Evolutionary conservation across 2,329 filamentous ascomycete species (phyloP).

Genomic region (Monilinia polystroma): DNA sequence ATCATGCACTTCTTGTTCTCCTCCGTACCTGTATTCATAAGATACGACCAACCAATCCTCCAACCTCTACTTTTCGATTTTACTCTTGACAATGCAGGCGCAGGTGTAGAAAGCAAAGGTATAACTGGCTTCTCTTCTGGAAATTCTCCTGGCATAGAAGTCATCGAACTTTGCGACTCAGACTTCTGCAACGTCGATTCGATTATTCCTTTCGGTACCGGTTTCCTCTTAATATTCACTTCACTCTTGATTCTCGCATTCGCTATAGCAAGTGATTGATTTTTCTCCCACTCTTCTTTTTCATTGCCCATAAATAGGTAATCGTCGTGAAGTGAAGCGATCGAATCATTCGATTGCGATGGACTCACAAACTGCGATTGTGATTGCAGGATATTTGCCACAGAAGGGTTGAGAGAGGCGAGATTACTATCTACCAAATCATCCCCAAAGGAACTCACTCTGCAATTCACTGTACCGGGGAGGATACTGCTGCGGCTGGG

Average conservation of each 20-base stretch:
- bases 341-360: constrained; percentile 6
- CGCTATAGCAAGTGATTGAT: constrained; percentile 2
- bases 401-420: constrained; percentile 19
- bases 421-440: constrained; percentile 31
- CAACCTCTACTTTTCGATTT: constrained; percentile 22
- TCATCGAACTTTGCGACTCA: constrained; percentile 13
- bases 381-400: constrained; percentile 18
- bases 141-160: constrained; percentile 21
- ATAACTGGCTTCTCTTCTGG: constrained; percentile 24
- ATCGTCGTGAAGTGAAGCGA: constrained; percentile 26
- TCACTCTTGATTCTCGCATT: constrained; percentile 11
- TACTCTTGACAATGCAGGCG: constrained; percentile 4
- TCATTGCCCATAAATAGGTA: constrained; percentile 22
- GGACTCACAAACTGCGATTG: background rate
- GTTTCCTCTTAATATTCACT: constrained; percentile 27
- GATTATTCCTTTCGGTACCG: constrained; percentile 18
- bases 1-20: constrained; percentile 21
- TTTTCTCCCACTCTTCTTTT: constrained; percentile 21
- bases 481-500: constrained; percentile 21
- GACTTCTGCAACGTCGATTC: background rate
- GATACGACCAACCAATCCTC: constrained; percentile 33
- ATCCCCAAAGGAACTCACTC: constrained; percentile 29
- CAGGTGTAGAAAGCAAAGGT: background rate
- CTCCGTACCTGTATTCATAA: constrained; percentile 21
- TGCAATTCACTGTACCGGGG: constrained; percentile 24